A percentile compares a stretch with the other conserved stretches of the same genome.
Evolutionary conservation across 2,329 filamentous ascomycete genomes (phyloP).

Genomic region (Endothia cerciana): DNA sequence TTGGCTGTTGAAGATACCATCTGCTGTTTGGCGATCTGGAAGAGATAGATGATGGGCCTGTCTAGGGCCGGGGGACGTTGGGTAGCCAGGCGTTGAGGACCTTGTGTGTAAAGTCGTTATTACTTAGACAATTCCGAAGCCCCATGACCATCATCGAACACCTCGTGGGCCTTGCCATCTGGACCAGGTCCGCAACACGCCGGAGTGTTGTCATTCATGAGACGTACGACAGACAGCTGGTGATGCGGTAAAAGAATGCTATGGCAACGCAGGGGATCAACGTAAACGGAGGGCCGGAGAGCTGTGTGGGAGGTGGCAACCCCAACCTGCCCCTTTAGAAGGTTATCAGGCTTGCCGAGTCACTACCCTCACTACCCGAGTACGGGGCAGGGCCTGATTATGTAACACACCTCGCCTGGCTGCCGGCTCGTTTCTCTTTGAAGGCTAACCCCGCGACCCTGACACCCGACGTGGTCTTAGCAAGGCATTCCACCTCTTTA

Average conservation of each 20-base stretch:
- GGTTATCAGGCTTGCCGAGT: slow-evolving; percentile 4
- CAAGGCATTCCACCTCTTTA: slow-evolving; percentile 25
- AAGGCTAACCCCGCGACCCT: slow-evolving; percentile 21
- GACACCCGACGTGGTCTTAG: slow-evolving; percentile 15
- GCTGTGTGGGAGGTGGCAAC: not conserved
- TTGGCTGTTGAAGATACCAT: slow-evolving; percentile 19
- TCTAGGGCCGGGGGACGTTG: not conserved
- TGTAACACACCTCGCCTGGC: slow-evolving; percentile 8
- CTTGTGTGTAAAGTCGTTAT: slow-evolving; percentile 2
- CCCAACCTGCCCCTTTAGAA: slow-evolving; percentile 3
- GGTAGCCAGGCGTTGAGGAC: slow-evolving; percentile 21
- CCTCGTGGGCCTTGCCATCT: not conserved
- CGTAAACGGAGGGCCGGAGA: no score
- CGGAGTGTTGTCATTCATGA: no score
- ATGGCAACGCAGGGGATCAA: no score
- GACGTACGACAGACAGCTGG: no score
- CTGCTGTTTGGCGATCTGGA: slow-evolving; percentile 19
- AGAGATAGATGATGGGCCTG: slow-evolving; percentile 1
- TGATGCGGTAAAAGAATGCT: not conserved
- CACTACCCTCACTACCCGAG: not conserved
- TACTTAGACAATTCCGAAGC: no score
- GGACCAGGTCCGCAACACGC: no score
- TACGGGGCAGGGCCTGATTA: not conserved
- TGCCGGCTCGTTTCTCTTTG: slow-evolving; percentile 9
- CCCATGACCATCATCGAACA: not conserved